phyloP scores from a whole-genome alignment of 495 filamentous ascomycete species.

The Podospora appendiculata region DNA sequence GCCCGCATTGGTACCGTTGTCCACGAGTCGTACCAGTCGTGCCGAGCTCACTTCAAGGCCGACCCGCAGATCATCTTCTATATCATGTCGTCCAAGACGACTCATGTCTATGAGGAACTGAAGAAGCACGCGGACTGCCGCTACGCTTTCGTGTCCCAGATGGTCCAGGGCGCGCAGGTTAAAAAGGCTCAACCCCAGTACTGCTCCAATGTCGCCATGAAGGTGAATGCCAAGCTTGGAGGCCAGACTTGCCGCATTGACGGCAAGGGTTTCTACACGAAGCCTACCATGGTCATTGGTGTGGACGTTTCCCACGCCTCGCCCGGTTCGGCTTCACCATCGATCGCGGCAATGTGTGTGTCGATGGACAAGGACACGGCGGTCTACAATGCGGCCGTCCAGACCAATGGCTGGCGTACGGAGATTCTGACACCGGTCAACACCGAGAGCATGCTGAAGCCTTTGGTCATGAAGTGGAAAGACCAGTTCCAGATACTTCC shows the following conservation, averaged over 20 bases:
- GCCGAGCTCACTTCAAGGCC: constrained; percentile 4
- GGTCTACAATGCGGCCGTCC: constrained; percentile 64
- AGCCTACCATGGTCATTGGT: constrained; percentile 69
- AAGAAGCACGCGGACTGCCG: constrained; percentile 80
- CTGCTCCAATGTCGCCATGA: constrained; percentile 83
- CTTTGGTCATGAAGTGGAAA: constrained; percentile 57
- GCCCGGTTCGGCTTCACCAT: constrained; percentile 55
- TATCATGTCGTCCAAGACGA: constrained; percentile 59
- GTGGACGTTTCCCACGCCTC: constrained; percentile 81
- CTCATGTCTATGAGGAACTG: constrained; percentile 61
- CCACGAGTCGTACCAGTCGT: constrained; percentile 6
- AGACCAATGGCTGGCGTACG: constrained; percentile 68
- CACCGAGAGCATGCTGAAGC: constrained; percentile 53
- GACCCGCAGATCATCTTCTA: constrained; percentile 62
- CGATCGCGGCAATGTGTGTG: constrained; percentile 80
- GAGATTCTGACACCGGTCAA: constrained; percentile 66
- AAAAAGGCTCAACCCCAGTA: constrained; percentile 61
- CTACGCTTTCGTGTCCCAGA: constrained; percentile 69
- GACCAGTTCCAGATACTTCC: constrained; percentile 46
- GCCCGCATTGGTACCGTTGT: constrained; percentile 16
- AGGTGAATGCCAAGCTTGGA: constrained; percentile 93
- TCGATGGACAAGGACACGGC: constrained; percentile 62
- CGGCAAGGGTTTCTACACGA: constrained; percentile 27
- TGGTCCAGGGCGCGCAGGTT: constrained; percentile 56
- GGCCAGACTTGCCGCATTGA: constrained; percentile 51